Evolutionary conservation across 208 protist species (phyloP).

Genomic region (Trypanosoma scelopori): DNA sequence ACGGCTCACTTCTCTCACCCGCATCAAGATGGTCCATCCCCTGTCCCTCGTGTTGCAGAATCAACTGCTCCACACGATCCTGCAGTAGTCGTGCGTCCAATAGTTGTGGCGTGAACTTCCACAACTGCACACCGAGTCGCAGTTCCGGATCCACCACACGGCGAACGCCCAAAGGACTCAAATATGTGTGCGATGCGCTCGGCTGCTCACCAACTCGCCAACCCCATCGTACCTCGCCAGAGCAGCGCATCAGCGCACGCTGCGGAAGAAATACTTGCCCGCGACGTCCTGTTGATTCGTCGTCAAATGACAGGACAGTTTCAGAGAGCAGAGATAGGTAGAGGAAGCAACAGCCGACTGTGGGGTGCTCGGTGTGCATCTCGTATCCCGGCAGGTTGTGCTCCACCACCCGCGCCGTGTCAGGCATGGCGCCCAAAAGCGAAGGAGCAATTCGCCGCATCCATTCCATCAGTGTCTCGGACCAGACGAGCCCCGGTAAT

Average conservation of each 20-base stretch:
- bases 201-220: slow-evolving; percentile 76
- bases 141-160: slow-evolving; percentile 60
- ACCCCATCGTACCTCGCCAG: slow-evolving; percentile 84
- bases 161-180: slow-evolving; percentile 23
- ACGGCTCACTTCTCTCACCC: slow-evolving; percentile 12
- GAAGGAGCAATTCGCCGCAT: slow-evolving; percentile 35
- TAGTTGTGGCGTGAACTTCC: slow-evolving; percentile 66
- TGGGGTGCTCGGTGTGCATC: slow-evolving; percentile 85
- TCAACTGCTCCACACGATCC: slow-evolving; percentile 61
- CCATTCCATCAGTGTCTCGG: slow-evolving; percentile 59
- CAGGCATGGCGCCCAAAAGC: slow-evolving; percentile 46
- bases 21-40: slow-evolving; percentile 7
- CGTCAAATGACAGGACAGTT: slow-evolving; percentile 81
- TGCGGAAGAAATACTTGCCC: slow-evolving; percentile 72
- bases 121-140: slow-evolving; percentile 83
- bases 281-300: slow-evolving; percentile 70
- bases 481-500: slow-evolving; percentile 78
- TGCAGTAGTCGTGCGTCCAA: slow-evolving; percentile 71
- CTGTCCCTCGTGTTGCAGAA: slow-evolving; percentile 35
- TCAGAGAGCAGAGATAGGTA: slow-evolving; percentile 81
- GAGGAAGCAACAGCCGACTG: slow-evolving; percentile 71
- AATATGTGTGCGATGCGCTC: slow-evolving; percentile 56
- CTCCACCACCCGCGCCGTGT: slow-evolving; percentile 86
- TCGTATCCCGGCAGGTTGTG: slow-evolving; percentile 84
- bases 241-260: slow-evolving; percentile 65